Percentiles rank a stretch among this genome's conserved stretches.
Conservation (phyloP, 495 filamentous ascomycete genomes). For the Geopyxis carbonaria region DNA sequence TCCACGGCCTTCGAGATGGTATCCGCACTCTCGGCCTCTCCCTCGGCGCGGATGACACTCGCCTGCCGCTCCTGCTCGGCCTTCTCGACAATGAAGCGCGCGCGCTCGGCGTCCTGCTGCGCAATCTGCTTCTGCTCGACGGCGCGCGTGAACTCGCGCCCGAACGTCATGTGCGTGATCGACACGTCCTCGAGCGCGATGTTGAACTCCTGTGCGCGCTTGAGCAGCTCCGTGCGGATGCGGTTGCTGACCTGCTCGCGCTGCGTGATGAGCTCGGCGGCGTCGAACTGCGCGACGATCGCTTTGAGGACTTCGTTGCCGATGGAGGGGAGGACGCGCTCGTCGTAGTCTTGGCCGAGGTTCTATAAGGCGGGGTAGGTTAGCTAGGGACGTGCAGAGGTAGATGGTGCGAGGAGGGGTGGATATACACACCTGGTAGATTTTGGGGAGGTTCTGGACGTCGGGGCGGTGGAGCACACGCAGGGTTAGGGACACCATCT, state of each 20-base stretch:
- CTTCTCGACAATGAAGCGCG: constrained; percentile 94
- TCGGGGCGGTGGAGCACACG: constrained; percentile 91
- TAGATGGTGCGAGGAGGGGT: not conserved
- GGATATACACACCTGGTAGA: constrained; percentile 70
- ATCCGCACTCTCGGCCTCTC: constrained; percentile 89
- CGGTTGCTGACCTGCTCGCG: constrained; percentile 82
- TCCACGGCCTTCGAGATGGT: constrained; percentile 84
- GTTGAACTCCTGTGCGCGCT: constrained; percentile 96
- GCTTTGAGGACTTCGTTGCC: constrained; percentile 99
- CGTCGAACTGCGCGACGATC: constrained; percentile 98
- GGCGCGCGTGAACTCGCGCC: constrained; percentile 93
- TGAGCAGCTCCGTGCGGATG: constrained; percentile 86
- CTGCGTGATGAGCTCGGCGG: constrained; percentile 97
- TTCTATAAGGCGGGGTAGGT: constrained; percentile 30
- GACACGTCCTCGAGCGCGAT: constrained; percentile 97
- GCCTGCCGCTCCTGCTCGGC: constrained; percentile 98
- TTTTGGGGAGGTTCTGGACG: constrained; percentile 79
- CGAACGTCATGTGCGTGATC: constrained; percentile 99
- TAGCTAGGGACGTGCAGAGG: too few species aligned
- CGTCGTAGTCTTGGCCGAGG: constrained; percentile 95
- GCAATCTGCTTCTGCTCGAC: constrained; percentile 99
- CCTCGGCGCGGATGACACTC: constrained; percentile 93
- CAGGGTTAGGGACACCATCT: constrained; percentile 98
- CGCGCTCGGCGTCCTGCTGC: constrained; percentile 94
- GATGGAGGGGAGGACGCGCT: constrained; percentile 97